These are phyloP conservation scores for Seiridium cupressi DNA, from an alignment of 2,329 filamentous ascomycete genomes.

Conservation along the genomic window DNA sequence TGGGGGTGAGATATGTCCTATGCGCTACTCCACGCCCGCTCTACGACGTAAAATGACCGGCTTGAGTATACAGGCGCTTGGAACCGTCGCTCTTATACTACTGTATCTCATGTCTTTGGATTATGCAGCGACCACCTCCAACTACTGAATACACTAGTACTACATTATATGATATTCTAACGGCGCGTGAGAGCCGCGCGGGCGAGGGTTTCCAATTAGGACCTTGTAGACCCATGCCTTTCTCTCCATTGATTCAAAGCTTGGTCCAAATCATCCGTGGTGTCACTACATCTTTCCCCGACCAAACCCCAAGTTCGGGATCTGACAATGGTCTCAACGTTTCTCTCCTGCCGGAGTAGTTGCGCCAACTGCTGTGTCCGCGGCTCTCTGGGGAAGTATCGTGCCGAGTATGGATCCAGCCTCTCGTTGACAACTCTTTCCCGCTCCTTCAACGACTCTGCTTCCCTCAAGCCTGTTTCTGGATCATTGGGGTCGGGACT, in stretches of 20 bases:
- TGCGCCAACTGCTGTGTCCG: slow-evolving; percentile 77
- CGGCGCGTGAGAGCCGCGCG: too few species aligned
- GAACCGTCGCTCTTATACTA: too few species aligned
- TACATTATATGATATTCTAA: too few species aligned
- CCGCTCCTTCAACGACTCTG: slow-evolving; percentile 67
- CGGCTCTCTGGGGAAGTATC: slow-evolving; percentile 78
- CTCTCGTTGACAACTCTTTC: slow-evolving; percentile 82
- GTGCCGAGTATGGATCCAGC: slow-evolving; percentile 83
- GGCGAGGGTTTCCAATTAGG: background rate
- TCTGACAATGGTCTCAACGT: slow-evolving; percentile 77
- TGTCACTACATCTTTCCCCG: slow-evolving; percentile 68
- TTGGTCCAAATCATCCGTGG: slow-evolving; percentile 57
- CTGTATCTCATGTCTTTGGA: background rate
- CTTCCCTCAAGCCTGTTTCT: slow-evolving; percentile 65
- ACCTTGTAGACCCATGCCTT: slow-evolving; percentile 5
- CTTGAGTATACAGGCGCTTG: too few species aligned
- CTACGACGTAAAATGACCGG: too few species aligned
- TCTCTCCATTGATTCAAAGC: slow-evolving; percentile 27
- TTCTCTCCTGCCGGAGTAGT: slow-evolving; percentile 71
- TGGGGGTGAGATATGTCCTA: too few species aligned
- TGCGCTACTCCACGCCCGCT: too few species aligned
- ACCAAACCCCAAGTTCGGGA: slow-evolving; percentile 79
- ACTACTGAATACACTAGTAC: background rate
- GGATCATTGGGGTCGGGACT: slow-evolving; percentile 86
- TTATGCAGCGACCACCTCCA: background rate